Percentiles rank a stretch among this genome's conserved stretches.
Evolutionary conservation across 2,329 filamentous ascomycete species (phyloP).

Genomic region (Byssochlamys sp.): DNA sequence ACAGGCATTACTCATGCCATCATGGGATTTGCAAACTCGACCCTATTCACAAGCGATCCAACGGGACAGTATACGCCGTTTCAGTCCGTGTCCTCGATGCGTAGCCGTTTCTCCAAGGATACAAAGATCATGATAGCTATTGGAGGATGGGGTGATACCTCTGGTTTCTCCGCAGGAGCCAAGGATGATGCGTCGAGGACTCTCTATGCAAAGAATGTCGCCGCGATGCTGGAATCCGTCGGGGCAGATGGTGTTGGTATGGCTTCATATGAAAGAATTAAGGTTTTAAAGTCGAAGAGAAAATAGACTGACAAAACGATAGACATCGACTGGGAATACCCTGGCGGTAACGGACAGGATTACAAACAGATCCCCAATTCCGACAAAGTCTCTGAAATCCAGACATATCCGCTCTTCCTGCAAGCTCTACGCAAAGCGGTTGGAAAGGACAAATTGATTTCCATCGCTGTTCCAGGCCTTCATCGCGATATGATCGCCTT

Average conservation of each 20-base stretch:
- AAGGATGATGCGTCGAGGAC: conserved; percentile 43
- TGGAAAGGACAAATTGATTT: conserved; percentile 51
- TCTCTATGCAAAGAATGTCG: conserved; percentile 56
- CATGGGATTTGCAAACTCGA: conserved; percentile 46
- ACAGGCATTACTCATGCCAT: conserved; percentile 46
- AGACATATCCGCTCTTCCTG: conserved; percentile 53
- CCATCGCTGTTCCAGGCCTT: conserved; percentile 57
- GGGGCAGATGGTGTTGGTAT: conserved; percentile 57
- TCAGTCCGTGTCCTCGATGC: conserved; percentile 42
- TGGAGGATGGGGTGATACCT: conserved; percentile 64
- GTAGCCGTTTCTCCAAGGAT: conserved; percentile 42
- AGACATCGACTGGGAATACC: conserved; percentile 61
- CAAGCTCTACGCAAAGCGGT: conserved; percentile 49
- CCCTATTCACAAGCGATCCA: conserved; percentile 40
- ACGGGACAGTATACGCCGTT: conserved; percentile 44
- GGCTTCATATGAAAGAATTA: conserved; percentile 8
- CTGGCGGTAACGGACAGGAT: conserved; percentile 57
- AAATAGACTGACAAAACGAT: conserved; percentile 13
- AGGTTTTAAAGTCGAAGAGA: not conserved
- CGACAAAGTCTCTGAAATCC: conserved; percentile 50
- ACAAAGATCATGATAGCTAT: conserved; percentile 62
- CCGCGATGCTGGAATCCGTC: conserved; percentile 50
- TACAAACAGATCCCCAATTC: conserved; percentile 55
- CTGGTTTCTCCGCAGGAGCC: conserved; percentile 52
- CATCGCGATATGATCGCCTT: conserved; percentile 60